Percentiles rank a stretch among this genome's conserved stretches.
These are phyloP conservation scores for Diutina scorzettiae DNA, from an alignment of 1,139 yeast genomes.

Conservation along the genomic window DNA sequence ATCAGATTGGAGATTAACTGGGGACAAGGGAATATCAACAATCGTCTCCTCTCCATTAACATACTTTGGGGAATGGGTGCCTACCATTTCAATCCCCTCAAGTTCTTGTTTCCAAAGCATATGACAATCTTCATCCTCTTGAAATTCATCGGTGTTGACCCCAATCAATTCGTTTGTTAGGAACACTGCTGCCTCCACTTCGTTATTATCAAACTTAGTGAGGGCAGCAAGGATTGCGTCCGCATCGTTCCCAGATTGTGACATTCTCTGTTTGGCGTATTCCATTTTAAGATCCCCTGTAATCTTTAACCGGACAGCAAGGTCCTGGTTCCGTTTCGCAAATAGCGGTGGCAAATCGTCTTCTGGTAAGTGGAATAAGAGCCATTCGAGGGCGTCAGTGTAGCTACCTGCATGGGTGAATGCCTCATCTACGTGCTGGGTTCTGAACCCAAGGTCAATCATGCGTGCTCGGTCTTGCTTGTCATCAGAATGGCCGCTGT, in stretches of 20 bases:
- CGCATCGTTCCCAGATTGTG: constrained; percentile 58
- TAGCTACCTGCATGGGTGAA: constrained; percentile 45
- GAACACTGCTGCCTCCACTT: constrained; percentile 38
- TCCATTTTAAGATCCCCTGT: constrained; percentile 31
- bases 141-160: constrained; percentile 10
- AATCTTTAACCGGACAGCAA: constrained; percentile 35
- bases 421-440: constrained; percentile 61
- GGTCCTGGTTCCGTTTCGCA: constrained; percentile 33
- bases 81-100: constrained; percentile 54
- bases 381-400: constrained; percentile 61
- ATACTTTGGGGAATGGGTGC: constrained; percentile 16
- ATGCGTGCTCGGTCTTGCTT: constrained; percentile 6
- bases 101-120: constrained; percentile 67
- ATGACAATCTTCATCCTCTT: constrained; percentile 12
- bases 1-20: constrained; percentile 18
- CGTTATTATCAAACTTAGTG: constrained; percentile 28
- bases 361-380: constrained; percentile 80
- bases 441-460: constrained; percentile 51
- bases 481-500: not conserved
- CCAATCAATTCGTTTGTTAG: constrained; percentile 31
- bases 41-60: constrained; percentile 15
- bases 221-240: constrained; percentile 47
- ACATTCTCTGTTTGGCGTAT: constrained; percentile 37
- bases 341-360: constrained; percentile 70
- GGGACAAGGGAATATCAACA: constrained; percentile 21